Base-by-base conservation (phyloP, 139 green algal species). In the Ostreobium quekettii region DNA sequence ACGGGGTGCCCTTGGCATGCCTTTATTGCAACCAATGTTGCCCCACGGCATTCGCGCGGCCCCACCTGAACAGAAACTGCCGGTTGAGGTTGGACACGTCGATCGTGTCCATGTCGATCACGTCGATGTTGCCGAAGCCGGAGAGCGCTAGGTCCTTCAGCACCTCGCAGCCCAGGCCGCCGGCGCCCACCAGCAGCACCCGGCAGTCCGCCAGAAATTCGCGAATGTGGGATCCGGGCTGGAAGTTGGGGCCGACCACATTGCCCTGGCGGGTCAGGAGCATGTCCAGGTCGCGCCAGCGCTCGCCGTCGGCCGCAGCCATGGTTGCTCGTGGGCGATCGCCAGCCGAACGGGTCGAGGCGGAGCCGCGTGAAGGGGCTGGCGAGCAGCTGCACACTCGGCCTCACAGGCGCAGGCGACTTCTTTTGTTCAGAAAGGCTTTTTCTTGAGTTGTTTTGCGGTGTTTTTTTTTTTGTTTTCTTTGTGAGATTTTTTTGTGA, bases 31-130 rank as follows among this genome's bases (percentile, higher is more conserved):
- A n/a, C n/a, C n/a, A n/a, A n/a, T n/a, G n/a, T n/a, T n/a, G n/a
- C n/a, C n/a, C n/a, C n/a, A n/a, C n/a, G n/a, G n/a, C n/a, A n/a
- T n/a, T n/a, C n/a, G n/a, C n/a, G n/a, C n/a, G n/a, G 57, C 24
- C 74, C 2, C 36, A 90, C 83, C 90, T 82, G 80, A 99, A 99
- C 1, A 99, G 83, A 73, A 99, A 99, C 72, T 99, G 95, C 1
- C 95, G 76, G 77, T 99, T 99, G 35, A 99, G 80, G 70, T 99
- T 99, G 30, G 85, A 94, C 1, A 99, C 88, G 71, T 99, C 95
- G 30, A 99, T 99, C 1, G 91, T 99, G 84, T 99, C 95, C 93
- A 99, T 98, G 78, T 99, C 95, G 37, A 99, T 99, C 0, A 99
- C 93, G 70, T 98, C 88, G 6, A 99, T 96, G 78, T 96, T 85